Percentiles rank a stretch among this genome's conserved stretches.
Conservation (phyloP, 2,329 filamentous ascomycete genomes). For the Sclerotinia spermophila region DNA sequence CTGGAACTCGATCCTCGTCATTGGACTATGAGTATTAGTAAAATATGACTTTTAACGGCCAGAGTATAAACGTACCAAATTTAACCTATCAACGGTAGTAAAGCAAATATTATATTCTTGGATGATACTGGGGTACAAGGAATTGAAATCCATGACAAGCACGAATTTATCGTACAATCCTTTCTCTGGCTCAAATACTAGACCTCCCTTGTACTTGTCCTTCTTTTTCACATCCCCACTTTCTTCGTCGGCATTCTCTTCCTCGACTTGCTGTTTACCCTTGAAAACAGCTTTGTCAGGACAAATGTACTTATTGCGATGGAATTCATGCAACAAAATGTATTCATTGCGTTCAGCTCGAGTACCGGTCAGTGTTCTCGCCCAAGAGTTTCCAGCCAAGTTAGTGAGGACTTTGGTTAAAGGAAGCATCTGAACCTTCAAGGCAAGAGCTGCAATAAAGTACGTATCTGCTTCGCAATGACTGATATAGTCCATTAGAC, state of each 20-base stretch:
- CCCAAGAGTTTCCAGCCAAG: constrained; percentile 96
- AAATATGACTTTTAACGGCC: background rate
- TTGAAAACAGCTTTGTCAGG: constrained; percentile 89
- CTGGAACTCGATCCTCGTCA: constrained; percentile 83
- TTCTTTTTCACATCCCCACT: constrained; percentile 85
- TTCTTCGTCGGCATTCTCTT: constrained; percentile 67
- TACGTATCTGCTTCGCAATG: constrained; percentile 96
- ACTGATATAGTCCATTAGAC: constrained; percentile 87
- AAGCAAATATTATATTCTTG: constrained; percentile 99
- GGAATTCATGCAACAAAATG: constrained; percentile 95
- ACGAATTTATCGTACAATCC: constrained; percentile 98
- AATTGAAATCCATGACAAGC: constrained; percentile 99
- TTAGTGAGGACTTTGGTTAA: constrained; percentile 95
- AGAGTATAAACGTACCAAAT: constrained; percentile 53
- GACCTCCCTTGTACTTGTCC: constrained; percentile 97
- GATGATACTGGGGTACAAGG: constrained; percentile 98
- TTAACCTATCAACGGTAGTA: constrained; percentile 82
- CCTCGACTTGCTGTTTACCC: constrained; percentile 67
- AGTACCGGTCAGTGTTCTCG: constrained; percentile 89
- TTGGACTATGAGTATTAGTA: constrained; percentile 50
- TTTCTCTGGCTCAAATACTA: constrained; percentile 97
- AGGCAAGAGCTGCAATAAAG: constrained; percentile 85
- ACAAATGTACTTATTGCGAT: constrained; percentile 96
- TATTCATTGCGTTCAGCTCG: constrained; percentile 98
- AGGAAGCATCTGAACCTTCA: constrained; percentile 87